Percentiles rank a stretch among this genome's conserved stretches.
These are phyloP conservation scores for Cytospora piceicola DNA, from an alignment of 2,329 filamentous ascomycete genomes.

Conservation along the genomic window DNA sequence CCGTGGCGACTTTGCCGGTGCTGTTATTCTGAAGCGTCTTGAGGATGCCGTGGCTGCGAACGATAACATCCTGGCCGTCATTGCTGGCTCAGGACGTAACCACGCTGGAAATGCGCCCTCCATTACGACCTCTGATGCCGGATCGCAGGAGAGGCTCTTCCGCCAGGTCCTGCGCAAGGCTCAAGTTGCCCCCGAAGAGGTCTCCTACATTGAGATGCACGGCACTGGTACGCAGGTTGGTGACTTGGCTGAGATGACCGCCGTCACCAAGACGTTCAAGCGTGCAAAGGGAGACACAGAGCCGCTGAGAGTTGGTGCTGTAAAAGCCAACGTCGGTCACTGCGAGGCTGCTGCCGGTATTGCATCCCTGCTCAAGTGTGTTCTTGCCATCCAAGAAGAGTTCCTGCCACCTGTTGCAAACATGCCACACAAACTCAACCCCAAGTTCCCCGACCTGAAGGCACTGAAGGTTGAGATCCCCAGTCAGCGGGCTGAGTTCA, in stretches of 20 bases:
- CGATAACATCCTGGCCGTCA: conserved; percentile 48
- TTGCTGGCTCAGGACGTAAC: conserved; percentile 44
- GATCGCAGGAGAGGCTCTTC: conserved; percentile 39
- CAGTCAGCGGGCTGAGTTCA: conserved; percentile 49
- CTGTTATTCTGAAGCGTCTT: conserved; percentile 53
- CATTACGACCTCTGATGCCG: conserved; percentile 37
- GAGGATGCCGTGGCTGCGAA: conserved; percentile 51
- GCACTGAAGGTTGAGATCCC: conserved; percentile 57
- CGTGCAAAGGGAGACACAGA: conserved; percentile 20
- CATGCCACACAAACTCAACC: conserved; percentile 63
- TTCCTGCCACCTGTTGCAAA: conserved; percentile 63
- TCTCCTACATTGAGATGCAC: conserved; percentile 45
- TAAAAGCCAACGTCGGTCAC: conserved; percentile 64
- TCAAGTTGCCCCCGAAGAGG: conserved; percentile 33
- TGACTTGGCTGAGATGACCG: conserved; percentile 39
- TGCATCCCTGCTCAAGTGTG: conserved; percentile 58
- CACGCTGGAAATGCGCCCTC: conserved; percentile 46
- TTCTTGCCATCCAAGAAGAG: conserved; percentile 61
- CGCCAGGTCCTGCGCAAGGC: conserved; percentile 37
- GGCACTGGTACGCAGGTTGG: conserved; percentile 50
- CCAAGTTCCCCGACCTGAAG: conserved; percentile 55
- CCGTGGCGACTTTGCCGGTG: conserved; percentile 52
- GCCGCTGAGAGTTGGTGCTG: conserved; percentile 59
- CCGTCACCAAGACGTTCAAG: conserved; percentile 23
- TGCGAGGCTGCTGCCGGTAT: conserved; percentile 59